Evolutionary conservation across 1,284 basidiomycete genomes (phyloP).

Genomic region (Irpex sp.): DNA sequence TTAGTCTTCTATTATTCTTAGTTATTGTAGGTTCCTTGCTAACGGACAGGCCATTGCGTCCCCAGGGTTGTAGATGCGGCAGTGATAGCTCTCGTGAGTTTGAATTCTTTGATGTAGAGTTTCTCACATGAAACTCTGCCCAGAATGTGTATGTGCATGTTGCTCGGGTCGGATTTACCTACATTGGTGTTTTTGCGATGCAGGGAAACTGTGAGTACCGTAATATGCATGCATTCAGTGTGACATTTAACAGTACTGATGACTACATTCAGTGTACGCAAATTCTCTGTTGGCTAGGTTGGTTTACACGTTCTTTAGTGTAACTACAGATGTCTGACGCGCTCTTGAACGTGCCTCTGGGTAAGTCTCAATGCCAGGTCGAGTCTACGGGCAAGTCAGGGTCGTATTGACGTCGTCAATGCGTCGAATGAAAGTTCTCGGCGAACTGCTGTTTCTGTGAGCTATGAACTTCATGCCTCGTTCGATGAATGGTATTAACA

Average conservation of each 20-base stretch:
- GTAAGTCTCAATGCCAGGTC: too few relatives aligned
- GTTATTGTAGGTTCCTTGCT: background rate
- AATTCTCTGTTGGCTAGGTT: background rate
- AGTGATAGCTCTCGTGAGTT: background rate
- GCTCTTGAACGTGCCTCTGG: too few relatives aligned
- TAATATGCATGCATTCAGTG: background rate
- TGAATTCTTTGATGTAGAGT: background rate
- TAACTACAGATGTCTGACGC: too few relatives aligned
- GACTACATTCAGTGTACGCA: background rate
- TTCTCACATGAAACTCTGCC: background rate
- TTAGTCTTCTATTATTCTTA: background rate
- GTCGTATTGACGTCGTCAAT: too few relatives aligned
- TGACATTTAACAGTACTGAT: background rate
- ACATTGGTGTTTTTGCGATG: background rate
- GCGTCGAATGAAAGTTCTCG: too few relatives aligned
- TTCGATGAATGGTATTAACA: too few relatives aligned
- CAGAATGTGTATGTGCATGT: background rate
- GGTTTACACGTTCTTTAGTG: background rate
- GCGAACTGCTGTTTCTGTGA: too few relatives aligned
- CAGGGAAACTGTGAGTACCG: background rate
- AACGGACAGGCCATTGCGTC: background rate
- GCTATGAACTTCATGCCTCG: too few relatives aligned
- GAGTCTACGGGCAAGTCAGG: too few relatives aligned
- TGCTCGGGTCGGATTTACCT: background rate
- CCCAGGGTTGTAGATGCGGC: background rate